A percentile compares a stretch with the other conserved stretches of the same genome.
These are phyloP conservation scores for Rosa multiflora DNA, from an alignment of 306 rosid genomes.

Conservation along the genomic window DNA sequence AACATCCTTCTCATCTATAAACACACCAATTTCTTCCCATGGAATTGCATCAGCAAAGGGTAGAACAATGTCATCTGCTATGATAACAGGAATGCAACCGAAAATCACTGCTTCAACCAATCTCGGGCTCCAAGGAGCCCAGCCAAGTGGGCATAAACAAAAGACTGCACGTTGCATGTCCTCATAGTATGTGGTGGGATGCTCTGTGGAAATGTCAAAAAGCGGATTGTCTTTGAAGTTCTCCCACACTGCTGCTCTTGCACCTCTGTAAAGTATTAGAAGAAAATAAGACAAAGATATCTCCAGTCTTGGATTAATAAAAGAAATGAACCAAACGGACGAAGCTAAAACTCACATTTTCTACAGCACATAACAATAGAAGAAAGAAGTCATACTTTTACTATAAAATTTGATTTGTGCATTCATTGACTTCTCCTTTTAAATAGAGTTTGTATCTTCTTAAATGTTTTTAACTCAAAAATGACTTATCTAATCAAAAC, in stretches of 20 bases:
- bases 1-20: constrained; percentile 82
- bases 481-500: background rate
- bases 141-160: constrained; percentile 95
- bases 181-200: constrained; percentile 92
- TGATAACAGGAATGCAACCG: constrained; percentile 96
- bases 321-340: background rate
- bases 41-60: constrained; percentile 99
- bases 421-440: background rate
- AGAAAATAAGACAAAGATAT: constrained; percentile 9
- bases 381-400: background rate
- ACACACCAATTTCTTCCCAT: constrained; percentile 96
- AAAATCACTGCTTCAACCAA: constrained; percentile 95
- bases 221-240: constrained; percentile 95
- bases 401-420: background rate
- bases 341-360: background rate
- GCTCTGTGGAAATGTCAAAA: constrained; percentile 93
- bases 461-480: background rate
- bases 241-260: constrained; percentile 84
- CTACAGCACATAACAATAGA: background rate
- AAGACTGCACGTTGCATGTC: constrained; percentile 98
- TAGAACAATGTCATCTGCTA: constrained; percentile 93
- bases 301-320: background rate
- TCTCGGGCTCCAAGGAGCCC: constrained; percentile 99
- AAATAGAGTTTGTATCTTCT: background rate
- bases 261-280: constrained; percentile 14